phyloP scores from a whole-genome alignment of 345 rosid genomes.

The Nasturtium officinale region DNA sequence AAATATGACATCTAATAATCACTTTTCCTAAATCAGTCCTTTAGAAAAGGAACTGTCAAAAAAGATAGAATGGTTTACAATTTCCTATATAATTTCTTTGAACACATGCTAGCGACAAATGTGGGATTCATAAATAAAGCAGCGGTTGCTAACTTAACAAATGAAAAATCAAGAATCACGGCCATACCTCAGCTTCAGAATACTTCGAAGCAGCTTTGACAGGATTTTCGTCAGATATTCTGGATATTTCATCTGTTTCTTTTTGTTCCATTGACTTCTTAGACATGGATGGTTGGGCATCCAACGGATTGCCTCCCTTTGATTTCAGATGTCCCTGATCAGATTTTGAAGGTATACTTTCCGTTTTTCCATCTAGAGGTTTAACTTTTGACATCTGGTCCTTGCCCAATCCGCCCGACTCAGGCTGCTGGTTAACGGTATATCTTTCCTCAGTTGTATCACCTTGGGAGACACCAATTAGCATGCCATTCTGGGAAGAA shows the following conservation, averaged over 20 bases:
- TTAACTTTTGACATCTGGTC: conserved; percentile 68
- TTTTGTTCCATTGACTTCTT: conserved; percentile 56
- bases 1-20: conserved; percentile 13
- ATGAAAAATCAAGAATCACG: conserved; percentile 11
- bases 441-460: conserved; percentile 61
- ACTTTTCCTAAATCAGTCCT: conserved; percentile 19
- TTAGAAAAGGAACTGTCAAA: not conserved
- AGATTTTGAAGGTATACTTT: conserved; percentile 59
- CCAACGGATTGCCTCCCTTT: conserved; percentile 67
- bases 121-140: not conserved
- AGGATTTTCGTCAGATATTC: conserved; percentile 53
- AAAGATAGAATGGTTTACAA: not conserved
- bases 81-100: conserved; percentile 17
- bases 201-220: conserved; percentile 55
- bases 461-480: conserved; percentile 51
- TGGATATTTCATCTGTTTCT: conserved; percentile 57
- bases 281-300: conserved; percentile 49
- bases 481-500: conserved; percentile 59
- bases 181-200: conserved; percentile 68
- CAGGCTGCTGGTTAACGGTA: conserved; percentile 53
- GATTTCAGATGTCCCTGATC: conserved; percentile 63
- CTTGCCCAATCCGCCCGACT: conserved; percentile 59
- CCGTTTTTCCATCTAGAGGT: conserved; percentile 66
- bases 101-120: conserved; percentile 16
- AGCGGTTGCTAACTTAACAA: conserved; percentile 10